phyloP scores from a whole-genome alignment of 2,329 filamentous ascomycete species.

The Raffaelea deltoideospora region DNA sequence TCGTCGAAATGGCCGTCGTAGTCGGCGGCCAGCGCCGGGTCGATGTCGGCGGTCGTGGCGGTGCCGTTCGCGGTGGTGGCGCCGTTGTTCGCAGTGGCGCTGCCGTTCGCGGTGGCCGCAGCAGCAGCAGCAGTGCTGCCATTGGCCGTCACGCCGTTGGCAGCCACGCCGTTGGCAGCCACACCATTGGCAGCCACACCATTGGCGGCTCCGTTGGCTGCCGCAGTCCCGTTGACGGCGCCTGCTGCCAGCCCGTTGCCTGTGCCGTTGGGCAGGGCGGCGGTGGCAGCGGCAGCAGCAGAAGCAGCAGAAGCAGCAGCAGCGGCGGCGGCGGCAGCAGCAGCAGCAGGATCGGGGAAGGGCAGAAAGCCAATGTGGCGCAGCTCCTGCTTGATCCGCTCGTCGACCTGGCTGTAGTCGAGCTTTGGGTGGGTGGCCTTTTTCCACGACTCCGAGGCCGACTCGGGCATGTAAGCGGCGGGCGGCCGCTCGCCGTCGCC shows the following conservation, averaged over 20 bases:
- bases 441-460: constrained; percentile 62
- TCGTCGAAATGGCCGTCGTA: constrained; percentile 88
- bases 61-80: constrained; percentile 13
- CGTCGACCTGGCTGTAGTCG: constrained; percentile 76
- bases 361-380: constrained; percentile 80
- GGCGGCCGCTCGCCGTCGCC: constrained; percentile 33
- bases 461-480: constrained; percentile 68
- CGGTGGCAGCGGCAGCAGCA: constrained; percentile 2
- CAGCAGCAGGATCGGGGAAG: constrained; percentile 14
- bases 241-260: not conserved
- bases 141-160: not conserved
- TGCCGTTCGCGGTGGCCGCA: not conserved
- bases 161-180: constrained; percentile 3
- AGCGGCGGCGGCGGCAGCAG: constrained; percentile 1
- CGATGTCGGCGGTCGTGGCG: constrained; percentile 13
- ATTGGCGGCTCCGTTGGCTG: constrained; percentile 13
- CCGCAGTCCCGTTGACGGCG: not conserved
- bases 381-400: constrained; percentile 81
- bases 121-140: not conserved
- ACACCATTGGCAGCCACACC: not conserved
- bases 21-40: constrained; percentile 35
- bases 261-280: constrained; percentile 16
- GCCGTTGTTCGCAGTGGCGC: not conserved
- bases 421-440: constrained; percentile 59
- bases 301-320: too few species aligned